Evolutionary conservation across 2,329 filamentous ascomycete species (phyloP), one percentile per base, ranked within the genome.

Genomic region (Dactylellina leptospora): DNA sequence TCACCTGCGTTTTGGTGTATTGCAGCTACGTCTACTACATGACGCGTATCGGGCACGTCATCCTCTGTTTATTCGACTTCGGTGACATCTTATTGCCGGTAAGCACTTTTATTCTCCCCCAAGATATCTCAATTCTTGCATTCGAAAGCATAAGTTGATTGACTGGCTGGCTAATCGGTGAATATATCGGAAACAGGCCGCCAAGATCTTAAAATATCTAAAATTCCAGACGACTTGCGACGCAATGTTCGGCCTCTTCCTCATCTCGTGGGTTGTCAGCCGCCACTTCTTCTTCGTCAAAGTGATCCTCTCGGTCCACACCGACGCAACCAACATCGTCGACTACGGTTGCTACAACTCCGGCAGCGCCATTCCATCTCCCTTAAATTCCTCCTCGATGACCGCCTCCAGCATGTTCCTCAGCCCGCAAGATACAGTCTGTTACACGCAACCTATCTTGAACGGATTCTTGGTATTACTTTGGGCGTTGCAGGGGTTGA

Each of bases 151-250:
- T n/a, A n/a, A n/a, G n/a, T n/a, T n/a, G n/a, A n/a, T n/a, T n/a
- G n/a, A n/a, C n/a, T n/a, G n/a, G n/a, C n/a, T n/a, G n/a, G n/a
- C n/a, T n/a, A n/a, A n/a, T n/a, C n/a, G n/a, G n/a, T n/a, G 28
- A 33, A 33, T 33, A 11, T 33, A 6, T 66, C 48, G 36, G 9
- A 11, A 25, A 53, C 73, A 96, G 92, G 82, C 88, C 27, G 95
- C 95, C 76, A 99, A 99, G 81, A 91, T 93, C 77, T 86, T 97
- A 76, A 97, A 96, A 80, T 99, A 97, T 79, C 82, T 92, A 55
- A 89, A 90, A 73, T 92, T 86, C 80, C 86, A 87, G 74, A 88
- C 82, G 2, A 81, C 88, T 59, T 97, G 93, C 82, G 95, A 97
- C 78, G 81, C 88, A 73, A 86, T 88, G 53, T 97, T 97, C 78